Evolutionary conservation across 129 eudicot genomes (phyloP).

Genomic region (Oenanthe sinensis): DNA sequence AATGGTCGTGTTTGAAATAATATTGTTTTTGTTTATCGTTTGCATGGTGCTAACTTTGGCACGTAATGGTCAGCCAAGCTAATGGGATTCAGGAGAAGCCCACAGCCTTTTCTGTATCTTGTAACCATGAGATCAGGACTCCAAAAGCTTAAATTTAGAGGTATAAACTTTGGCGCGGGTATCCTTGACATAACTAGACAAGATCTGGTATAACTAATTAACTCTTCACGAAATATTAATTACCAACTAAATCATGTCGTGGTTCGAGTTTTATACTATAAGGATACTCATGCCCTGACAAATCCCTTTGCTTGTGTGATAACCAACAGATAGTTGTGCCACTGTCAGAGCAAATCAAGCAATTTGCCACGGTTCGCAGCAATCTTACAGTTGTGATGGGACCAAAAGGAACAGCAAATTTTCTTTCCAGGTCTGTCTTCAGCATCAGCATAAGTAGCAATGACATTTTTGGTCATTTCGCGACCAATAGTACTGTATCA

Average conservation of each 20-base stretch:
- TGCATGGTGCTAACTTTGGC: neutral
- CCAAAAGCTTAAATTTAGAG: slow-evolving; percentile 21
- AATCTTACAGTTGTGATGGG: slow-evolving; percentile 35
- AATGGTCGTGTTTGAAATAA: neutral
- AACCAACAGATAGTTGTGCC: slow-evolving; percentile 35
- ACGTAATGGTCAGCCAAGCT: slow-evolving; percentile 25
- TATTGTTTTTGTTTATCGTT: neutral
- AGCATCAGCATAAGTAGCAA: slow-evolving; percentile 52
- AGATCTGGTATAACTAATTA: slow-evolving; percentile 9
- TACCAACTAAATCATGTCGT: neutral
- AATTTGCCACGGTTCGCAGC: slow-evolving; percentile 28
- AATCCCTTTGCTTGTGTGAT: neutral
- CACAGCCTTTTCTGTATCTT: slow-evolving; percentile 36
- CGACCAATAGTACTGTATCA: slow-evolving; percentile 23
- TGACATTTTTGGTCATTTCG: slow-evolving; percentile 54
- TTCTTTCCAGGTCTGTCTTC: slow-evolving; percentile 38
- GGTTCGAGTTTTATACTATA: neutral
- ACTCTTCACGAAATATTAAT: neutral
- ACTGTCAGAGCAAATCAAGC: slow-evolving; percentile 55
- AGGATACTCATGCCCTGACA: neutral
- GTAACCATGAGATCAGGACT: slow-evolving; percentile 12
- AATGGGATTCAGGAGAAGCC: slow-evolving; percentile 41
- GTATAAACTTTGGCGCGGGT: slow-evolving; percentile 47
- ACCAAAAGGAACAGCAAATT: slow-evolving; percentile 13
- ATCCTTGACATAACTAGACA: slow-evolving; percentile 32